These are phyloP conservation scores for Saccharomycopsis microspora DNA, from an alignment of 805 yeast species.

Conservation along the genomic window DNA sequence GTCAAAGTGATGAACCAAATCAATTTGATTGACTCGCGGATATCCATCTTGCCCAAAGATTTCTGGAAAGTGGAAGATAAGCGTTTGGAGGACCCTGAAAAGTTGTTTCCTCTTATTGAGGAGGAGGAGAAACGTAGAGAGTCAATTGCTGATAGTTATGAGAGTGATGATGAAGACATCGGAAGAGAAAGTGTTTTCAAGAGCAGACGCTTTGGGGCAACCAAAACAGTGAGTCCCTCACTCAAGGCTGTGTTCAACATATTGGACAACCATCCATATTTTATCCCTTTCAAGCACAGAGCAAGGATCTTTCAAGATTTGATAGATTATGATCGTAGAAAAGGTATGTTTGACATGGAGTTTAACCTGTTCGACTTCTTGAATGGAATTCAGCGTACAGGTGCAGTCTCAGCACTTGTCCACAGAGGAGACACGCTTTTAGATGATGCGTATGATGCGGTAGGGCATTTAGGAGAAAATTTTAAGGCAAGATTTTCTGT, in stretches of 20 bases:
- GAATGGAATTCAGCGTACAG: conserved; percentile 17
- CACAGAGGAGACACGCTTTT: conserved; percentile 53
- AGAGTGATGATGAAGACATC: conserved; percentile 15
- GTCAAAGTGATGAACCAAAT: conserved; percentile 51
- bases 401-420: conserved; percentile 33
- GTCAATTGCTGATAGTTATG: conserved; percentile 18
- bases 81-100: conserved; percentile 25
- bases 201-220: background rate
- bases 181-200: background rate
- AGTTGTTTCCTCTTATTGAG: conserved; percentile 27
- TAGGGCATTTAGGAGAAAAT: conserved; percentile 38
- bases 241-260: conserved; percentile 32
- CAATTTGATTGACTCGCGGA: conserved; percentile 53
- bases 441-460: conserved; percentile 60
- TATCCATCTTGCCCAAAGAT: conserved; percentile 34
- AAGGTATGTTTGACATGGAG: conserved; percentile 18
- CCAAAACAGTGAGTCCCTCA: conserved; percentile 11
- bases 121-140: conserved; percentile 30
- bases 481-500: conserved; percentile 56
- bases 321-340: conserved; percentile 40
- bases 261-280: conserved; percentile 60
- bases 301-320: conserved; percentile 62
- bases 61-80: conserved; percentile 41
- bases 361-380: conserved; percentile 8
- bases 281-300: conserved; percentile 63